Evolutionary conservation across 768 basidiomycete genomes (phyloP).

Genomic region (Lepiota venenata): DNA sequence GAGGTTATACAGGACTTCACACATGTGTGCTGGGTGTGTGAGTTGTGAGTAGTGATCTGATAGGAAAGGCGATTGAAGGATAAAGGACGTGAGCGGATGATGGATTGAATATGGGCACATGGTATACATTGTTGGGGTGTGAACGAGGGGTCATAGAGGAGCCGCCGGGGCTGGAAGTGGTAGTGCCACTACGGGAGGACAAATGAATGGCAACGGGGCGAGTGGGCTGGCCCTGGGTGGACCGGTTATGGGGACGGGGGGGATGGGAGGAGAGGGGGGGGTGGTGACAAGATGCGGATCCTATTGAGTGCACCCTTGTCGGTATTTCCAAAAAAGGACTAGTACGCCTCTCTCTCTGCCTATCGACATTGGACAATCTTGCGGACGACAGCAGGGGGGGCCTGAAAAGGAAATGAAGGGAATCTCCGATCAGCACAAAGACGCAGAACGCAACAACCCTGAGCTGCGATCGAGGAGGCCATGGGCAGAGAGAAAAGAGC

Average conservation of each 20-base stretch:
- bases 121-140: conserved; percentile 7
- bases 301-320: conserved; percentile 22
- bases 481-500: neutral
- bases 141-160: conserved; percentile 9
- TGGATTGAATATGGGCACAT: conserved; percentile 13
- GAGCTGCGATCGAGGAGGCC: conserved; percentile 3
- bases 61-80: conserved; percentile 15
- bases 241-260: no score
- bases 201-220: no score
- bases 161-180: conserved; percentile 4
- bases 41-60: no score
- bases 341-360: conserved; percentile 14
- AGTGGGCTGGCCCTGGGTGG: no score
- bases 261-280: no score
- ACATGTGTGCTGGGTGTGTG: no score
- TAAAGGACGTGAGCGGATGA: conserved; percentile 11
- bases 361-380: conserved; percentile 26
- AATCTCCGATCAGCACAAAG: conserved; percentile 17
- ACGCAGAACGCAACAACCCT: conserved; percentile 7
- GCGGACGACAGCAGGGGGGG: neutral
- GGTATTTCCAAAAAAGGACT: conserved; percentile 20
- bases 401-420: conserved; percentile 21
- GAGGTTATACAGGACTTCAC: no score
- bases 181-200: neutral
- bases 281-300: conserved; percentile 25